Evolutionary conservation across 2,329 filamentous ascomycete species (phyloP).

Genomic region (Phialemoniopsis sp.): DNA sequence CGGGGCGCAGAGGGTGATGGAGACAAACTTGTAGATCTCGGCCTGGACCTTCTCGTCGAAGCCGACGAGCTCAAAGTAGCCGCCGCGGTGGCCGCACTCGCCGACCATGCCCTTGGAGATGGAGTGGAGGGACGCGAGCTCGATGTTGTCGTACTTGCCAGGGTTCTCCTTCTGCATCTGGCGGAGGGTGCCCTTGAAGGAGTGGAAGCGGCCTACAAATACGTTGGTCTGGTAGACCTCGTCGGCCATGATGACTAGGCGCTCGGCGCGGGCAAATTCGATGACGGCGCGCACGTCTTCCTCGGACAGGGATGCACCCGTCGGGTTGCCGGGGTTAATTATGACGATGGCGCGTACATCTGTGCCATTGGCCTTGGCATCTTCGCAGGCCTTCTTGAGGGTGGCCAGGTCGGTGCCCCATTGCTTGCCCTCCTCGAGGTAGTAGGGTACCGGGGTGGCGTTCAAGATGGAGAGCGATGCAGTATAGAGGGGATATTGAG

Average conservation of each 20-base stretch:
- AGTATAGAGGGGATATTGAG: conserved; percentile 97
- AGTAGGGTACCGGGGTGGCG: conserved; percentile 86
- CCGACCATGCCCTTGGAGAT: conserved; percentile 98
- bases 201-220: conserved; percentile 89
- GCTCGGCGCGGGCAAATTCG: conserved; percentile 78
- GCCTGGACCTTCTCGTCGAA: conserved; percentile 83
- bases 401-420: conserved; percentile 87
- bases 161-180: conserved; percentile 71
- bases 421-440: conserved; percentile 77
- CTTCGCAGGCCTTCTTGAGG: conserved; percentile 69
- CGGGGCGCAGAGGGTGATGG: conserved; percentile 92
- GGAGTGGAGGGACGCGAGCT: conserved; percentile 89
- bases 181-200: conserved; percentile 87
- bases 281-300: conserved; percentile 81
- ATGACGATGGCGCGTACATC: conserved; percentile 92
- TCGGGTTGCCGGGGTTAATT: conserved; percentile 98
- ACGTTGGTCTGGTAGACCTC: conserved; percentile 99
- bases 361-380: conserved; percentile 71
- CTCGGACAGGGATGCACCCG: conserved; percentile 77
- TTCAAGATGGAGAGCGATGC: conserved; percentile 84
- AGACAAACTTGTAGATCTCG: conserved; percentile 98
- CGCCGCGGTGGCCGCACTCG: conserved; percentile 95
- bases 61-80: conserved; percentile 93
- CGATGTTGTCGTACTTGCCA: conserved; percentile 76
- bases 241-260: conserved; percentile 87